These are phyloP conservation scores for Pseudogymnoascus sp. DNA, from an alignment of 2,329 filamentous ascomycete species.

Conservation along the genomic window DNA sequence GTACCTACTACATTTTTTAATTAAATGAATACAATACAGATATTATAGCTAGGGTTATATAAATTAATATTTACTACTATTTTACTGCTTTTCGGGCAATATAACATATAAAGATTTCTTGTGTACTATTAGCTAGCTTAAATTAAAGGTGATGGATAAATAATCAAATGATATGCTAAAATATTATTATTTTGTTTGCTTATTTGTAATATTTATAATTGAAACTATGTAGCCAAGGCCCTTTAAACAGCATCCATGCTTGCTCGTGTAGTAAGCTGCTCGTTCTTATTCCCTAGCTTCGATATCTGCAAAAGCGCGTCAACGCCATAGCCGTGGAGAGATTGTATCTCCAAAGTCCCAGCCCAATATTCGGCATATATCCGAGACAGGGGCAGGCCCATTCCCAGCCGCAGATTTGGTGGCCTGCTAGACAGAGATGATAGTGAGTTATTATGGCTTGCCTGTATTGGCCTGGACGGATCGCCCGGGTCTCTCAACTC, in stretches of 20 bases:
- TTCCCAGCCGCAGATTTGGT: conserved; percentile 80
- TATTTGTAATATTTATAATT: not conserved
- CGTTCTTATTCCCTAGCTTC: conserved; percentile 95
- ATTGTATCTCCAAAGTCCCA: conserved; percentile 83
- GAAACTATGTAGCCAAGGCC: not conserved
- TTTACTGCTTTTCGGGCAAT: too few relatives aligned
- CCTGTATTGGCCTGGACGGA: conserved; percentile 28
- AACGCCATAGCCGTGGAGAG: conserved; percentile 88
- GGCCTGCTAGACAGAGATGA: conserved; percentile 74
- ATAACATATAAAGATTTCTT: too few relatives aligned
- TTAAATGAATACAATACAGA: too few relatives aligned
- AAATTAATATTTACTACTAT: too few relatives aligned
- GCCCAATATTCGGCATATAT: conserved; percentile 99
- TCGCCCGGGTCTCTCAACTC: conserved; percentile 51
- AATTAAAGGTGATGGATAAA: not conserved
- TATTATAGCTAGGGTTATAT: too few relatives aligned
- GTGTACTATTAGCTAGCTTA: not conserved
- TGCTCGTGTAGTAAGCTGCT: conserved; percentile 75
- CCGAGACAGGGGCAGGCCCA: conserved; percentile 86
- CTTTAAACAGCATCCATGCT: conserved; percentile 63
- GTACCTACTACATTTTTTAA: too few relatives aligned
- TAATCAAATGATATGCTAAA: not conserved
- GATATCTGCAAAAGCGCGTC: conserved; percentile 96
- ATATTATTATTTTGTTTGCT: not conserved
- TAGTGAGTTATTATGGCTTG: conserved; percentile 48